A percentile compares a stretch with the other conserved stretches of the same genome.
Evolutionary conservation across 2,329 filamentous ascomycete genomes (phyloP).

Genomic region (Hypoxylon sp.): DNA sequence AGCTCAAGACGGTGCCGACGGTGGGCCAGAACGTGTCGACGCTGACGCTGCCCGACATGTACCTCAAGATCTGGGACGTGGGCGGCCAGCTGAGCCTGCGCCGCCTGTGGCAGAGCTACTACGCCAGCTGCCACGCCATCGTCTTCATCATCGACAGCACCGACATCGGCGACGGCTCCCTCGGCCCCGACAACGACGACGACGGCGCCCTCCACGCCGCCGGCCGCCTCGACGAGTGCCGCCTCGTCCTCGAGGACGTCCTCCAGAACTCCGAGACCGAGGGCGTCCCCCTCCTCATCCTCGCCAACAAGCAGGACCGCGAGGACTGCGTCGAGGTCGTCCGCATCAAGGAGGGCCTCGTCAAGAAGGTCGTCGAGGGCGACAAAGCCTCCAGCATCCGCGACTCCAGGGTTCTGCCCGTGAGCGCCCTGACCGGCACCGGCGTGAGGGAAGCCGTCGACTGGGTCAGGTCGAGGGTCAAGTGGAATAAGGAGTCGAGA

Average conservation of each 20-base stretch:
- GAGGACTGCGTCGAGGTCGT: slow-evolving; percentile 99
- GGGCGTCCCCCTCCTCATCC: slow-evolving; percentile 87
- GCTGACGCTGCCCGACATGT: slow-evolving; percentile 90
- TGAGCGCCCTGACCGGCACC: slow-evolving; percentile 86
- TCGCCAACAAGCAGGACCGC: slow-evolving; percentile 97
- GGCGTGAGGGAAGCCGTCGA: slow-evolving; percentile 96
- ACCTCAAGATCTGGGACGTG: slow-evolving; percentile 98
- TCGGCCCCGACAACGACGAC: slow-evolving; percentile 69
- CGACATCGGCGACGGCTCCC: slow-evolving; percentile 91
- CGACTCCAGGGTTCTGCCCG: slow-evolving; percentile 88
- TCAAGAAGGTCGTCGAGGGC: slow-evolving; percentile 94
- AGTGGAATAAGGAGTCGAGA: slow-evolving; percentile 94
- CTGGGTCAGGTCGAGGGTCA: slow-evolving; percentile 89
- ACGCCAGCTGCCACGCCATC: slow-evolving; percentile 91
- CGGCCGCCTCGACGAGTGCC: slow-evolving; percentile 83
- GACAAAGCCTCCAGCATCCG: slow-evolving; percentile 86
- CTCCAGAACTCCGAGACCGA: slow-evolving; percentile 86
- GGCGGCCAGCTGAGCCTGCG: slow-evolving; percentile 91
- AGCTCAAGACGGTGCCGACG: slow-evolving; percentile 88
- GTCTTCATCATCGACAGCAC: slow-evolving; percentile 97
- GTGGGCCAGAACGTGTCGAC: slow-evolving; percentile 97
- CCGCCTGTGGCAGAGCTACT: slow-evolving; percentile 95
- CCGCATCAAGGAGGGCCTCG: slow-evolving; percentile 93
- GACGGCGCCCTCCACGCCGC: slow-evolving; percentile 59
- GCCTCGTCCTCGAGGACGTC: slow-evolving; percentile 87